phyloP scores from a whole-genome alignment of 148 eudicot genomes.

The Amaranthus cruentus region DNA sequence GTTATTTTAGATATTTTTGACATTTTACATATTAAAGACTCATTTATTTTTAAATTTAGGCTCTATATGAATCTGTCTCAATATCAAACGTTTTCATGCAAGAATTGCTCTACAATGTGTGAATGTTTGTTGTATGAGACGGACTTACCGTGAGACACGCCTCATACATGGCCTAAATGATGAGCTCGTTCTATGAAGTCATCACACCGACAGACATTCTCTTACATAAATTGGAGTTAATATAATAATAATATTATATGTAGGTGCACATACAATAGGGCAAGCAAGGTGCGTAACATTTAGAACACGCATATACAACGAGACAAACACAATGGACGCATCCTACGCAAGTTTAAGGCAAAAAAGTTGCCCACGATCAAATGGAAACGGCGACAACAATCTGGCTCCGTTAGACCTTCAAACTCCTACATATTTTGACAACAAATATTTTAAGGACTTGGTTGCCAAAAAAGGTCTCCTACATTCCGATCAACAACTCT shows the following conservation, averaged over 20 bases:
- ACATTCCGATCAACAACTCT: slow-evolving; percentile 31
- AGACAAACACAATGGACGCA: slow-evolving; percentile 34
- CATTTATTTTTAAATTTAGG: too few relatives aligned
- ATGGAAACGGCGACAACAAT: slow-evolving; percentile 39
- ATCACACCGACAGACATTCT: too few relatives aligned
- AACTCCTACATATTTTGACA: slow-evolving; percentile 29
- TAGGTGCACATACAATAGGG: slow-evolving; percentile 70
- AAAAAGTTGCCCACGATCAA: slow-evolving; percentile 35
- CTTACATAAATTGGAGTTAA: too few relatives aligned
- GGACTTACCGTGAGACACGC: too few relatives aligned
- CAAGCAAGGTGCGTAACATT: slow-evolving; percentile 49
- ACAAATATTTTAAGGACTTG: slow-evolving; percentile 30
- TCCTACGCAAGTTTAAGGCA: slow-evolving; percentile 37
- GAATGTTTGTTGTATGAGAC: too few relatives aligned
- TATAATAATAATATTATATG: neutral
- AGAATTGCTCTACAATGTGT: too few relatives aligned
- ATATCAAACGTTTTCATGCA: too few relatives aligned
- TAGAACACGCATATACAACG: slow-evolving; percentile 51
- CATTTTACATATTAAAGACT: too few relatives aligned
- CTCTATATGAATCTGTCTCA: too few relatives aligned
- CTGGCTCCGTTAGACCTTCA: slow-evolving; percentile 23
- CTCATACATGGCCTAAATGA: too few relatives aligned
- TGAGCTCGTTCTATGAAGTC: too few relatives aligned
- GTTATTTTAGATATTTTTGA: too few relatives aligned
- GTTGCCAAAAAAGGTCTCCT: slow-evolving; percentile 31